Conservation (phyloP, 179 eudicot species). For the Gypsophila paniculata region DNA sequence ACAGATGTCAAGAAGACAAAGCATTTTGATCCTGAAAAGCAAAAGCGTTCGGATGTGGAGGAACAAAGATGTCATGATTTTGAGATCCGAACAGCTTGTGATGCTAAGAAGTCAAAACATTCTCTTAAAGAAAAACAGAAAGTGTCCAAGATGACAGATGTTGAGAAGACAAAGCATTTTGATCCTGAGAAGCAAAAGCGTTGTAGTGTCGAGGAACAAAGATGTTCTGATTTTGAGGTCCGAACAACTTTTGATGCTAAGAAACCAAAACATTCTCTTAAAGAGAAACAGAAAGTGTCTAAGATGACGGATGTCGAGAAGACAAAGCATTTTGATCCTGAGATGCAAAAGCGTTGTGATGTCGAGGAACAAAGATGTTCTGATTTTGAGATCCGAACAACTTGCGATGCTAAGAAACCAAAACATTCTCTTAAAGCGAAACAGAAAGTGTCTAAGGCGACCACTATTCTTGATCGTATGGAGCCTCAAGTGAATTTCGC, state of each 20-base stretch:
- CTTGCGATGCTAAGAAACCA: neutral
- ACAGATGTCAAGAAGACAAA: conserved; percentile 9
- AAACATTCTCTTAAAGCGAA: neutral
- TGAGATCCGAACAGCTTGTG: neutral
- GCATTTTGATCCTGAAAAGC: neutral
- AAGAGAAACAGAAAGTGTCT: no score
- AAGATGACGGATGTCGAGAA: conserved; percentile 14
- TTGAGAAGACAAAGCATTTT: conserved; percentile 6
- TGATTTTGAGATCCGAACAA: neutral
- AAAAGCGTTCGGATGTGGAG: neutral
- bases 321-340: conserved; percentile 4
- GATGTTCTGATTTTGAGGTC: neutral
- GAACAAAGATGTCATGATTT: neutral
- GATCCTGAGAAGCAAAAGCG: neutral
- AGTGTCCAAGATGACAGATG: neutral
- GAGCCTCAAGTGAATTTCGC: neutral
- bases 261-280: neutral
- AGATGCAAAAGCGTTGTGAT: neutral
- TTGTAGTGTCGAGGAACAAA: neutral
- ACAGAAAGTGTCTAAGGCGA: neutral
- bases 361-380: neutral
- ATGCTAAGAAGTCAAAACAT: neutral
- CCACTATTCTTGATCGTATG: neutral
- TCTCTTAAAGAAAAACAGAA: neutral
- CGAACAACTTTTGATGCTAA: neutral